Evolutionary conservation across 768 basidiomycete genomes (phyloP).

Genomic region (Cantharellus anzutake): DNA sequence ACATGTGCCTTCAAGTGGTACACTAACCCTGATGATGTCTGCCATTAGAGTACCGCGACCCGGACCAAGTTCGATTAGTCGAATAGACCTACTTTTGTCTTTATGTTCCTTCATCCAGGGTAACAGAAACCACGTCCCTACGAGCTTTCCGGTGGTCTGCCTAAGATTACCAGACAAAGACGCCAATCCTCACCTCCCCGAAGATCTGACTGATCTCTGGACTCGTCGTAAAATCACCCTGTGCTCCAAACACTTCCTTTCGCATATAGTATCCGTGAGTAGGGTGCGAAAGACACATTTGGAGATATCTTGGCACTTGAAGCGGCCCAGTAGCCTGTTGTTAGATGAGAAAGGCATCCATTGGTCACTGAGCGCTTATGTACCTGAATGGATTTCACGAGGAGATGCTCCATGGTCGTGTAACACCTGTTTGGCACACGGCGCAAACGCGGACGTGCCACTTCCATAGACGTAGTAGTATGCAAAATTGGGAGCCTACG

Average conservation of each 20-base stretch:
- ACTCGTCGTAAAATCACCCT: constrained; percentile 89
- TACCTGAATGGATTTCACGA: not conserved
- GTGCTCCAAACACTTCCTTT: constrained; percentile 61
- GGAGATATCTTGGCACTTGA: constrained; percentile 79
- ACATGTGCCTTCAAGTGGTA: constrained; percentile 1
- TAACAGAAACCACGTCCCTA: constrained; percentile 71
- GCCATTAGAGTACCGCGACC: constrained; percentile 84
- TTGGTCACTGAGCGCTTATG: not conserved
- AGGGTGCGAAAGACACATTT: constrained; percentile 76
- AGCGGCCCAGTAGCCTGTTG: constrained; percentile 72
- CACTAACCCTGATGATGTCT: constrained; percentile 65
- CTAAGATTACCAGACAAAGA: constrained; percentile 14
- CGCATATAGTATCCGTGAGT: constrained; percentile 82
- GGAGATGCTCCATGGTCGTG: not conserved
- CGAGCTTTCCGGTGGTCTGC: constrained; percentile 34
- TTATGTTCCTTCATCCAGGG: constrained; percentile 37
- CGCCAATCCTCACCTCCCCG: constrained; percentile 51
- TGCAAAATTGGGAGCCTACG: no score
- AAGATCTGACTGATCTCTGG: constrained; percentile 95
- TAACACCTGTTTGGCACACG: no score
- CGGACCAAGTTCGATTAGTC: constrained; percentile 83
- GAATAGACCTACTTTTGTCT: constrained; percentile 30
- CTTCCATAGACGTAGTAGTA: no score
- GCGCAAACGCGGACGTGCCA: no score
- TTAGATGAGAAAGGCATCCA: not conserved